phyloP scores from a whole-genome alignment of 352 stramenopile genomes.

The Pythium grandisporangium region DNA sequence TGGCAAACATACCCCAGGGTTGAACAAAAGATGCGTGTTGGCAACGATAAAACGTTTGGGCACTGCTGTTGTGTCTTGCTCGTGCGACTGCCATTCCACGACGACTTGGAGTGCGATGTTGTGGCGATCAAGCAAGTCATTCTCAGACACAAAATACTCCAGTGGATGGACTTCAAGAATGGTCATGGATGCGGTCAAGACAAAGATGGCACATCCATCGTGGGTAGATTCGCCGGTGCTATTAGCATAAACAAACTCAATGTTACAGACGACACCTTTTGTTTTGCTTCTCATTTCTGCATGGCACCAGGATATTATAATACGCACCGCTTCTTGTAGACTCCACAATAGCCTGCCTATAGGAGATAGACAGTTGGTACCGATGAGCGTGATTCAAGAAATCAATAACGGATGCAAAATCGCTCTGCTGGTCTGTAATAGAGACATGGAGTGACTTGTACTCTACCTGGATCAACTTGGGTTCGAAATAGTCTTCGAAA shows the following conservation, averaged over 20 bases:
- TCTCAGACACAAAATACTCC: slow-evolving; percentile 30
- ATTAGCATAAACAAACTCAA: neutral
- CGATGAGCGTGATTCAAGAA: neutral
- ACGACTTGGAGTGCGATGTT: slow-evolving; percentile 48
- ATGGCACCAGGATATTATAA: no score
- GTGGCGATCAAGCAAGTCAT: slow-evolving; percentile 42
- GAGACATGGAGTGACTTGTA: neutral
- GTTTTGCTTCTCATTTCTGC: no score
- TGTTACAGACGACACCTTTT: no score
- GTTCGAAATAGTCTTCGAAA: slow-evolving; percentile 62
- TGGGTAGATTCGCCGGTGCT: slow-evolving; percentile 51
- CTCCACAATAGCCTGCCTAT: slow-evolving; percentile 30
- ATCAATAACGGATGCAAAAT: no score
- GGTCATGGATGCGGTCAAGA: slow-evolving; percentile 29
- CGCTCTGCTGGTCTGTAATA: no score
- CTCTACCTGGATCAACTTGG: slow-evolving; percentile 30
- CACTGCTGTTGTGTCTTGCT: neutral
- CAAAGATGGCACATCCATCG: slow-evolving; percentile 63
- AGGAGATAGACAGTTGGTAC: slow-evolving; percentile 1
- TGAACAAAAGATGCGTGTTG: slow-evolving; percentile 71
- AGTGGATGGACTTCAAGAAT: slow-evolving; percentile 31
- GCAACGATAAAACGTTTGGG: slow-evolving; percentile 35
- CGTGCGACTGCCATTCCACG: slow-evolving; percentile 18
- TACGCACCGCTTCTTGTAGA: slow-evolving; percentile 48
- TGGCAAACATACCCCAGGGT: slow-evolving; percentile 32